Percentiles rank a stretch among this genome's conserved stretches.
These are phyloP conservation scores for Exophiala calicioides DNA, from an alignment of 2,329 filamentous ascomycete genomes.

Conservation along the genomic window DNA sequence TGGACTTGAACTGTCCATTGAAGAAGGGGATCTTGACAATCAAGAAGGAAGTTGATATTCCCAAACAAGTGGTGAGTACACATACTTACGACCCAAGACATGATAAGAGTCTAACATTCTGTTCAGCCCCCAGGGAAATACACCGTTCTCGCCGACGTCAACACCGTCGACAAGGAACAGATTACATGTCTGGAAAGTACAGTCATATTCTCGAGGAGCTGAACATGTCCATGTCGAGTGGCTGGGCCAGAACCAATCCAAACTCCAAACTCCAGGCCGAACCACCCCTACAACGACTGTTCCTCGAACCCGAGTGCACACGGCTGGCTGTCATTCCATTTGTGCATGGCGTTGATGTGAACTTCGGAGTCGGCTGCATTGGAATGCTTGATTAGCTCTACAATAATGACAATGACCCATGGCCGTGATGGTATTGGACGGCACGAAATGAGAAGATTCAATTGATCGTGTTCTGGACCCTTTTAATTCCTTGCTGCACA, in stretches of 20 bases:
- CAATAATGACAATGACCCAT: not conserved
- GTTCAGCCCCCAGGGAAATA: constrained; percentile 70
- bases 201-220: constrained; percentile 20
- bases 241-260: too few relatives aligned
- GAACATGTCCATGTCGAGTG: too few relatives aligned
- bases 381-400: not conserved
- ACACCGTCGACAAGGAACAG: constrained; percentile 67
- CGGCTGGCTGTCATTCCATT: constrained; percentile 2
- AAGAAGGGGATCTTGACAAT: constrained; percentile 73
- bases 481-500: too few relatives aligned
- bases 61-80: constrained; percentile 63
- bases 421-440: too few relatives aligned
- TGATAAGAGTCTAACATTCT: constrained; percentile 12
- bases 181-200: constrained; percentile 83
- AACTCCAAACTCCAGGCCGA: too few relatives aligned
- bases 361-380: not conserved
- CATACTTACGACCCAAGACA: constrained; percentile 1
- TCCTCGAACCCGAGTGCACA: not conserved
- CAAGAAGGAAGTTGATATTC: constrained; percentile 80
- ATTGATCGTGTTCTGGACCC: too few relatives aligned
- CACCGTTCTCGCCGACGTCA: constrained; percentile 83
- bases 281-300: too few relatives aligned
- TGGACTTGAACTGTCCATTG: constrained; percentile 86
- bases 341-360: constrained; percentile 9
- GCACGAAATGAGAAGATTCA: too few relatives aligned